A percentile compares a stretch with the other conserved stretches of the same genome.
These are phyloP conservation scores for Xylaria arbuscula DNA, from an alignment of 2,329 filamentous ascomycete genomes.

Conservation along the genomic window DNA sequence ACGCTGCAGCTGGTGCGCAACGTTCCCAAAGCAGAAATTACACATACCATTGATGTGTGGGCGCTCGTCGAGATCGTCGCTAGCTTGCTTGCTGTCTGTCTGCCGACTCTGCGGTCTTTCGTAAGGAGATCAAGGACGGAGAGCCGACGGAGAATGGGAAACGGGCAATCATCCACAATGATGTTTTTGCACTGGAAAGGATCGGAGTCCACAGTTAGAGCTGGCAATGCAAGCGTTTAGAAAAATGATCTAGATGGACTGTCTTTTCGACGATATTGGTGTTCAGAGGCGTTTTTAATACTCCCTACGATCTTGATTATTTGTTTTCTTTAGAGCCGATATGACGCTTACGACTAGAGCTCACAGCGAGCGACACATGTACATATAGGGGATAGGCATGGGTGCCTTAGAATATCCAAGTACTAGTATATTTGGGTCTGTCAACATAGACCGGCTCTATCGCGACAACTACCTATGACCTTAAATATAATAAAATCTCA, in stretches of 20 bases:
- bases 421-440: constrained; percentile 6
- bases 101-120: constrained; percentile 42
- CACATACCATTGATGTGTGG: constrained; percentile 45
- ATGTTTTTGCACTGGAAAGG: constrained; percentile 25
- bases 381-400: neutral
- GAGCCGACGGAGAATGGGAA: constrained; percentile 21
- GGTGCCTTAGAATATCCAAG: constrained; percentile 11
- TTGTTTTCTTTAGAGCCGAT: neutral
- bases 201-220: constrained; percentile 14
- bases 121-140: constrained; percentile 35
- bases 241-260: neutral
- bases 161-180: constrained; percentile 10
- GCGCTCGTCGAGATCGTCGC: constrained; percentile 45
- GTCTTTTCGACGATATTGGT: neutral
- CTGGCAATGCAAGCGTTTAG: constrained; percentile 9
- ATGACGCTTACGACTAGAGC: neutral
- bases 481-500: constrained; percentile 17
- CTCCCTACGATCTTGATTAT: neutral
- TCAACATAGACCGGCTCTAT: neutral
- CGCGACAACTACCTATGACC: constrained; percentile 21
- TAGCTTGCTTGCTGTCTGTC: constrained; percentile 41
- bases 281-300: constrained; percentile 4
- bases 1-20: constrained; percentile 39
- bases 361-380: constrained; percentile 1
- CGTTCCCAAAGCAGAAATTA: constrained; percentile 43